These are phyloP conservation scores for Psilocybe mexicana DNA, from an alignment of 1,284 basidiomycete species.

Conservation along the genomic window DNA sequence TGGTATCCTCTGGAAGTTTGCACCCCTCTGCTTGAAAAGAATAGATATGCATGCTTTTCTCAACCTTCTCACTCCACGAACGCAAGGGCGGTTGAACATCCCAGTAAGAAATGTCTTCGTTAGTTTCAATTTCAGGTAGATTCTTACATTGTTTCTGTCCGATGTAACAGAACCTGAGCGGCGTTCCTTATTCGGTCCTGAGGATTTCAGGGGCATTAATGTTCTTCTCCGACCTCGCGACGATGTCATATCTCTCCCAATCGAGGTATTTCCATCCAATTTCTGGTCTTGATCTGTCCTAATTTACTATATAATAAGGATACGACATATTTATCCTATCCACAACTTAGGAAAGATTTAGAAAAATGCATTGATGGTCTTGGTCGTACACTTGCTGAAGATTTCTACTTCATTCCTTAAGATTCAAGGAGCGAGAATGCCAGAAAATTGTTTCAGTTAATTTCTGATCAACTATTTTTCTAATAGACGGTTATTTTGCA, in stretches of 20 bases:
- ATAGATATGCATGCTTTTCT: constrained; percentile 71
- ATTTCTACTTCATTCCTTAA: constrained; percentile 25
- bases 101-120: constrained; percentile 2
- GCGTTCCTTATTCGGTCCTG: neutral
- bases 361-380: constrained; percentile 29
- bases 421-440: neutral
- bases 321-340: constrained; percentile 25
- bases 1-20: constrained; percentile 75
- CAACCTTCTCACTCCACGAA: constrained; percentile 53
- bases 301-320: constrained; percentile 11
- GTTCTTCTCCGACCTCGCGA: constrained; percentile 9
- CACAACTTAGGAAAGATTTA: constrained; percentile 22
- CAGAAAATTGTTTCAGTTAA: neutral
- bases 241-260: constrained; percentile 12
- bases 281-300: neutral
- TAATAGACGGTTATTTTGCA: too few species aligned
- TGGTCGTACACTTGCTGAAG: constrained; percentile 28
- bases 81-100: constrained; percentile 29
- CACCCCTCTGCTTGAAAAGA: constrained; percentile 57
- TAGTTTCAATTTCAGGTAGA: neutral
- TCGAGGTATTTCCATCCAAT: constrained; percentile 10
- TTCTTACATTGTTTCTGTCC: neutral
- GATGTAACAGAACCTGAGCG: constrained; percentile 1
- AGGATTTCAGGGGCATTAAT: constrained; percentile 17
- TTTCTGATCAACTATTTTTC: neutral